These are phyloP conservation scores for Lachnellula subtilissima DNA, from an alignment of 2,329 filamentous ascomycete genomes.

Conservation along the genomic window DNA sequence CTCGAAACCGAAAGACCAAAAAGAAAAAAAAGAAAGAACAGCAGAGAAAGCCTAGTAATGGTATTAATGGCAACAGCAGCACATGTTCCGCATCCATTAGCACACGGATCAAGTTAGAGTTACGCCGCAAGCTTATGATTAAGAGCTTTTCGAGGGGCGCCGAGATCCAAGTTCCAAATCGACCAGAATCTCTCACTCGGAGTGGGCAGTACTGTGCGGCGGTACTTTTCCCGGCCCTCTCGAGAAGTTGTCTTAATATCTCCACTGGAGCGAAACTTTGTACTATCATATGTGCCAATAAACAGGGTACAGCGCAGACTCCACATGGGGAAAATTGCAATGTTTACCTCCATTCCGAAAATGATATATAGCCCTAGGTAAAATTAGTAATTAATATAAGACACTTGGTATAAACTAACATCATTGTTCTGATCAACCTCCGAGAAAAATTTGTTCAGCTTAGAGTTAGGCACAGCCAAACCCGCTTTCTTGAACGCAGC, in stretches of 20 bases:
- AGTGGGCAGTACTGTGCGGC: neutral
- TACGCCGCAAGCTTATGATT: neutral
- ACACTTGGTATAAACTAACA: slow-evolving; percentile 17
- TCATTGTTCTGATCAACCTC: slow-evolving; percentile 89
- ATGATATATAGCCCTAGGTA: slow-evolving; percentile 61
- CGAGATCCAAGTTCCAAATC: neutral
- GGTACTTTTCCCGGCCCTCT: neutral
- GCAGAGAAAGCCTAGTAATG: no score
- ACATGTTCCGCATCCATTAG: neutral
- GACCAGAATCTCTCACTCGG: neutral
- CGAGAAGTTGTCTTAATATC: neutral
- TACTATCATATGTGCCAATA: no score
- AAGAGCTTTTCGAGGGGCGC: neutral
- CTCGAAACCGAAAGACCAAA: neutral
- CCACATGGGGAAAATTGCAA: neutral
- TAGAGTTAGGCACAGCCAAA: slow-evolving; percentile 69
- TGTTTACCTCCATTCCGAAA: slow-evolving; percentile 91
- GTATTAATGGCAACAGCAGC: no score
- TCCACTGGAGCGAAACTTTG: no score
- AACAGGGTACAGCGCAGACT: neutral
- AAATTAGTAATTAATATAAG: slow-evolving; percentile 3
- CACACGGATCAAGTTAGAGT: neutral
- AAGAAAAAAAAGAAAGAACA: neutral
- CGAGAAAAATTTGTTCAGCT: slow-evolving; percentile 79
- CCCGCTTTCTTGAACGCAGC: slow-evolving; percentile 74